phyloP scores from a whole-genome alignment of 192 early-diverging fungal genomes.

The Endogone sp. region DNA sequence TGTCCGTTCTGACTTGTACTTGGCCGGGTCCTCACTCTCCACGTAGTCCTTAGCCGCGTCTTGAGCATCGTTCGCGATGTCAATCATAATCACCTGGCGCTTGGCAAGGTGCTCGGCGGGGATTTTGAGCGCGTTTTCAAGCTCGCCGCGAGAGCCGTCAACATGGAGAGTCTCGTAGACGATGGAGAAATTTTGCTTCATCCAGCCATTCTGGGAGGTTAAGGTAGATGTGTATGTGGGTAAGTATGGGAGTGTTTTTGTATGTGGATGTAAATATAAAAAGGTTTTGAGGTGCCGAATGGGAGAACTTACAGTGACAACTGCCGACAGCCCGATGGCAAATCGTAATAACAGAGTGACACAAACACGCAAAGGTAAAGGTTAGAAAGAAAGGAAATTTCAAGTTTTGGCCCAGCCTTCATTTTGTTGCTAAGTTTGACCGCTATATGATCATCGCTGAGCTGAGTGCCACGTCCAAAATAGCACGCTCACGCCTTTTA shows the following conservation, averaged over 20 bases:
- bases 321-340: background rate
- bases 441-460: too few relatives aligned
- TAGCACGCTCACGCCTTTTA: too few relatives aligned
- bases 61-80: constrained; percentile 64
- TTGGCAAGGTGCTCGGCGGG: constrained; percentile 43
- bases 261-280: background rate
- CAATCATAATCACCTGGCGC: constrained; percentile 61
- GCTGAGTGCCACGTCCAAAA: too few relatives aligned
- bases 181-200: constrained; percentile 69
- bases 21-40: constrained; percentile 61
- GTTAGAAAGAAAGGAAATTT: background rate
- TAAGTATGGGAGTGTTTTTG: background rate
- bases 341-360: background rate
- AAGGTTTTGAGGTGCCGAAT: background rate
- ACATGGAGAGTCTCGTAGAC: constrained; percentile 73
- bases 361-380: background rate
- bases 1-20: constrained; percentile 59
- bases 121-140: constrained; percentile 54
- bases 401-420: too few relatives aligned
- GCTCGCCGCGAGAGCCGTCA: constrained; percentile 60
- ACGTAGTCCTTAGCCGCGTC: constrained; percentile 46
- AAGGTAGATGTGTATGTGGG: background rate
- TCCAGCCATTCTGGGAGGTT: constrained; percentile 51
- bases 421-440: too few relatives aligned
- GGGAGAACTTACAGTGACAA: background rate